Evolutionary conservation across 2,329 filamentous ascomycete genomes (phyloP).

Genomic region (Neoscytalidium dimidiatum): DNA sequence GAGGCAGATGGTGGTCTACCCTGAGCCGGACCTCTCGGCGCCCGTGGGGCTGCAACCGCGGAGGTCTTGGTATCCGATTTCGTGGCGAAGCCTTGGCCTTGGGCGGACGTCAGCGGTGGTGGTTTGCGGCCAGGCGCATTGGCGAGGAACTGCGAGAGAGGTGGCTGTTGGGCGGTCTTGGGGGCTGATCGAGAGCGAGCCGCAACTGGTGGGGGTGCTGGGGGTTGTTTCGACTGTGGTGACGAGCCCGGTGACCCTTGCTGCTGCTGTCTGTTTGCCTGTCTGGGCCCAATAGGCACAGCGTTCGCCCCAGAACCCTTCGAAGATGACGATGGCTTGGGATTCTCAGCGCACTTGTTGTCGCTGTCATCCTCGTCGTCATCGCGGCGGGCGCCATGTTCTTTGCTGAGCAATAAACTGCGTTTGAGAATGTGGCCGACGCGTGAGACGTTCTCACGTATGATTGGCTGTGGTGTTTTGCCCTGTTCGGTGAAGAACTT

Average conservation of each 20-base stretch:
- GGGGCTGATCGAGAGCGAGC: background rate
- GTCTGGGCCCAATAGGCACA: background rate
- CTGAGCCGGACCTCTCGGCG: background rate
- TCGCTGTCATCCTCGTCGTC: background rate
- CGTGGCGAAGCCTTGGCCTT: background rate
- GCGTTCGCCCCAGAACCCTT: background rate
- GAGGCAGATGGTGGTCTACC: background rate
- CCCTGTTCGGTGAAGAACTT: slow-evolving; percentile 14
- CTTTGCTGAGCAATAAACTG: background rate
- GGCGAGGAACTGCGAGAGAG: no score
- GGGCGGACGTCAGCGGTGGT: background rate
- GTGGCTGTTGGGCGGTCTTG: background rate
- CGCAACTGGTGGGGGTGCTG: background rate
- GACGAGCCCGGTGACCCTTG: background rate
- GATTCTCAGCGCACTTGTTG: background rate
- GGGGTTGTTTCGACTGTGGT: background rate
- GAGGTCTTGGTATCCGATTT: background rate
- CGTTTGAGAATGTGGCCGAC: background rate
- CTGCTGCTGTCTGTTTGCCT: background rate
- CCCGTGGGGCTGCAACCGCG: background rate
- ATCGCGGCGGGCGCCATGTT: background rate
- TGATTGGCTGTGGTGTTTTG: background rate
- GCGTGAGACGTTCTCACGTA: background rate
- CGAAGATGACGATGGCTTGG: background rate
- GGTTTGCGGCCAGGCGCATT: background rate